Conservation (phyloP, 2,329 filamentous ascomycete genomes). For the Calonectria pseudoturangicola region DNA sequence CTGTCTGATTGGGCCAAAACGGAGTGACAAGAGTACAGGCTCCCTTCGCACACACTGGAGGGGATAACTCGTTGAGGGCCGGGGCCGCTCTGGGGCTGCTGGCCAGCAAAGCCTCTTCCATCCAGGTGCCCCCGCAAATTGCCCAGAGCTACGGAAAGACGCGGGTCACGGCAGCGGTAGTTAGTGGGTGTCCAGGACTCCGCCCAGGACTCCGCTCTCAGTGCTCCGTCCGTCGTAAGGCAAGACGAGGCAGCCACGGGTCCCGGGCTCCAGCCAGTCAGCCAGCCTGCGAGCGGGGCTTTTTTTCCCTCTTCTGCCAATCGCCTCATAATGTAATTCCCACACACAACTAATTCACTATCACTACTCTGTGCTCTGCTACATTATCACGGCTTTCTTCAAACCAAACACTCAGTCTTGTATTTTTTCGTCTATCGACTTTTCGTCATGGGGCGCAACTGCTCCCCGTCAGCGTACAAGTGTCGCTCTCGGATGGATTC, state of each 20-base stretch:
- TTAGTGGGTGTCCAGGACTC: not conserved
- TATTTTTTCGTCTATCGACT: constrained; percentile 20
- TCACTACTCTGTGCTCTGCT: not conserved
- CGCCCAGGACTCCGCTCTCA: not conserved
- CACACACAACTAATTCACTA: constrained; percentile 25
- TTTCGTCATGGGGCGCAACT: not conserved
- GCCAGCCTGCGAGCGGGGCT: not conserved
- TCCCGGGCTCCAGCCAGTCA: not conserved
- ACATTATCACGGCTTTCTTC: not conserved
- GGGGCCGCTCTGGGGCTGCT: constrained; percentile 9
- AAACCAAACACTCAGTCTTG: constrained; percentile 16
- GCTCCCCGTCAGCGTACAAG: constrained; percentile 5
- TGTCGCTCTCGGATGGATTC: constrained; percentile 10
- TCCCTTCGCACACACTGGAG: no score
- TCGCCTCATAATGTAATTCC: constrained; percentile 9
- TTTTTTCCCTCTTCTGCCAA: not conserved
- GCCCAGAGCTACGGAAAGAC: constrained; percentile 15
- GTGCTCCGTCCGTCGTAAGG: not conserved
- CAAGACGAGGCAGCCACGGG: constrained; percentile 8
- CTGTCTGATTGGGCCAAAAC: no score
- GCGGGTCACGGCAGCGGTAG: constrained; percentile 1
- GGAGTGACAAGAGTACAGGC: no score
- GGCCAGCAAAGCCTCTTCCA: not conserved
- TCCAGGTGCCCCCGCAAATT: constrained; percentile 1
- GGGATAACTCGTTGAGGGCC: no score